A percentile compares a stretch with the other conserved stretches of the same genome.
Evolutionary conservation across 768 basidiomycete species (phyloP).

Genomic region (Collybia sp.): DNA sequence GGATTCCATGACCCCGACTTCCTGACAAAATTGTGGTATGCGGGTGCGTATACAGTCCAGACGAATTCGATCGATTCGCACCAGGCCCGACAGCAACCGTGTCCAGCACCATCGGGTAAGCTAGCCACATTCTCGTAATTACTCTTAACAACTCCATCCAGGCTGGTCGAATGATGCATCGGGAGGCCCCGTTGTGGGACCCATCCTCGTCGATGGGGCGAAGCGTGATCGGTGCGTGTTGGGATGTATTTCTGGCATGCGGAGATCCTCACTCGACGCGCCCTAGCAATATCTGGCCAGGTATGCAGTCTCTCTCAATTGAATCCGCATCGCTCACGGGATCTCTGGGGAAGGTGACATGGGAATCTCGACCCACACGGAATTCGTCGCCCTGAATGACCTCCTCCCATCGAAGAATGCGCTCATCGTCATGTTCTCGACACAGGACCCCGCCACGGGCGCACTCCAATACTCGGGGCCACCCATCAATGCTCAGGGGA

Average conservation of each 20-base stretch:
- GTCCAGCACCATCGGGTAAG: constrained; percentile 17
- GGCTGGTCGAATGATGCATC: constrained; percentile 47
- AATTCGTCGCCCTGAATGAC: constrained; percentile 28
- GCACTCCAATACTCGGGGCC: constrained; percentile 41
- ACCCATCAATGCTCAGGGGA: constrained; percentile 27
- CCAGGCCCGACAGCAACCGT: constrained; percentile 28
- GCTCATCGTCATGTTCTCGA: constrained; percentile 43
- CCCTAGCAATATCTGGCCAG: constrained; percentile 23
- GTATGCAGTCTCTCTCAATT: constrained; percentile 1
- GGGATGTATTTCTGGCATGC: constrained; percentile 10
- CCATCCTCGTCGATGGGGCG: constrained; percentile 51
- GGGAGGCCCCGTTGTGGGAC: constrained; percentile 39
- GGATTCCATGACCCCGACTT: constrained; percentile 38
- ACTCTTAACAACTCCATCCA: constrained; percentile 4
- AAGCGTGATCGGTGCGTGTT: constrained; percentile 38
- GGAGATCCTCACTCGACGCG: background rate
- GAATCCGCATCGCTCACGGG: background rate
- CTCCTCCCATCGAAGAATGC: constrained; percentile 38
- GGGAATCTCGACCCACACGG: constrained; percentile 36
- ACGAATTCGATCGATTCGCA: constrained; percentile 38
- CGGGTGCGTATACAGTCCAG: constrained; percentile 51
- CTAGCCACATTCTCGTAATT: too few species aligned
- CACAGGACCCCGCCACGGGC: constrained; percentile 38
- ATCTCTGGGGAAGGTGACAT: constrained; percentile 24
- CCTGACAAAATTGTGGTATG: constrained; percentile 50